Percentiles rank a stretch among this genome's conserved stretches.
phyloP scores from a whole-genome alignment of 495 filamentous ascomycete species.

The Hyphodiscus hymeniophilus region DNA sequence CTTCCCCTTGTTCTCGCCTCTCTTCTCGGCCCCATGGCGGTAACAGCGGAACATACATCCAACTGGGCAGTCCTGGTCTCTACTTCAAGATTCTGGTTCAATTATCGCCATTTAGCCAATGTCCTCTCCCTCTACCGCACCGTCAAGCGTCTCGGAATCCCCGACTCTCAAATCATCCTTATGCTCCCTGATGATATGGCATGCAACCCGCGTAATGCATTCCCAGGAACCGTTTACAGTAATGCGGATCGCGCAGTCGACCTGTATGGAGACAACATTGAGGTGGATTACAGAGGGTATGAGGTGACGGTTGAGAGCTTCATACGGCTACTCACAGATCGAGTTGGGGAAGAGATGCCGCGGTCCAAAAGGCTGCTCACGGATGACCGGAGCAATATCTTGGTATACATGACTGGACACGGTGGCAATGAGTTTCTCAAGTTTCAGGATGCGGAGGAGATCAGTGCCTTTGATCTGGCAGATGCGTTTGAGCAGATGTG shows the following conservation, averaged over 20 bases:
- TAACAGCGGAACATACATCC: constrained; percentile 76
- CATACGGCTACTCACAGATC: constrained; percentile 88
- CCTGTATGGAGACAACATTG: constrained; percentile 96
- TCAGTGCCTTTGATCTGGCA: constrained; percentile 89
- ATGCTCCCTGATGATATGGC: constrained; percentile 99
- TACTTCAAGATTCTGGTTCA: constrained; percentile 99
- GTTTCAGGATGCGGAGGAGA: constrained; percentile 97
- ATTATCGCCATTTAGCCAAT: constrained; percentile 97
- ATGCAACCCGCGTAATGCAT: constrained; percentile 96
- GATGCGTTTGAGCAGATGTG: constrained; percentile 99
- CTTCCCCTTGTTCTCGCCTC: constrained; percentile 19
- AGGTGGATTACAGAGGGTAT: constrained; percentile 96
- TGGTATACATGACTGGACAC: constrained; percentile 99
- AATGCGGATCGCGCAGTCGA: constrained; percentile 94
- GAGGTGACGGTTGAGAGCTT: constrained; percentile 99
- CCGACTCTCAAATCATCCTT: constrained; percentile 97
- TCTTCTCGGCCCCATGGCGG: constrained; percentile 35
- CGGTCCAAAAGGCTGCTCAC: constrained; percentile 86
- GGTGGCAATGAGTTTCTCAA: constrained; percentile 98
- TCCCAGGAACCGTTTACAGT: constrained; percentile 96
- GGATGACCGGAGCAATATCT: constrained; percentile 88
- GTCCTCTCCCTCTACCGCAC: constrained; percentile 96
- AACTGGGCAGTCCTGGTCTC: constrained; percentile 98
- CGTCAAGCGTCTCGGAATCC: constrained; percentile 95
- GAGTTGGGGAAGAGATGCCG: constrained; percentile 87